Evolutionary conservation across 2,329 filamentous ascomycete genomes (phyloP), one percentile per base, ranked within the genome.

Genomic region (Sclerotinia trifoliorum): DNA sequence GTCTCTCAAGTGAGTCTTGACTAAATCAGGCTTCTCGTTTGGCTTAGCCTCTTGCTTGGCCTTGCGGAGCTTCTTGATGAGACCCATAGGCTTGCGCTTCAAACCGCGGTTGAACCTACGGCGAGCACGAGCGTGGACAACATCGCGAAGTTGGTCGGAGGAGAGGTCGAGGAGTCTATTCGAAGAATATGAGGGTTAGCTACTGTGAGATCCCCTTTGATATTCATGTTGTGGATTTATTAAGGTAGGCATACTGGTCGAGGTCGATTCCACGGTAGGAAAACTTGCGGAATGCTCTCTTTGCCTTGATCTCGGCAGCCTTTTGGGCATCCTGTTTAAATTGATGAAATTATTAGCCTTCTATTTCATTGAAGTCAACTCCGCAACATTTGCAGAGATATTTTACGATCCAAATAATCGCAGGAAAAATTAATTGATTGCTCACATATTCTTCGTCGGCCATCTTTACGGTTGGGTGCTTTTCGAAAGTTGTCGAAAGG

Each of bases 11-110:
- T 99, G 94, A 73, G 94, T 99, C 91, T 97, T 97, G 88, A 98
- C 94, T 80, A 95, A 88, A 81, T 97, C 94, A 81, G 94, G 94
- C 92, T 98, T 97, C 93, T 98, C 94, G 86, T 99, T 99, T 82
- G 95, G 95, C 87, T 92, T 93, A 79, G 94, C 94, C 86, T 97
- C 93, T 85, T 96, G 93, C 91, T 97, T 97, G 78, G 95, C 91
- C 89, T 97, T 98, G 83, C 95, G 94, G 80, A 99, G 93, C 90
- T 99, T 99, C 93, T 98, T 98, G 90, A 99, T 98, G 80, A 99
- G 88, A 79, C 95, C 95, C 95, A 99, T 98, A 80, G 95, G 95
- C 88, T 96, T 96, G 87, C 95, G 94, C 92, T 98, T 99, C 80
- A 99, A 91, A 80, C 95, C 95, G 78, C 95, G 94, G 91, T 98